Conservation (phyloP, 345 rosid species). For the Luvunga scandens region DNA sequence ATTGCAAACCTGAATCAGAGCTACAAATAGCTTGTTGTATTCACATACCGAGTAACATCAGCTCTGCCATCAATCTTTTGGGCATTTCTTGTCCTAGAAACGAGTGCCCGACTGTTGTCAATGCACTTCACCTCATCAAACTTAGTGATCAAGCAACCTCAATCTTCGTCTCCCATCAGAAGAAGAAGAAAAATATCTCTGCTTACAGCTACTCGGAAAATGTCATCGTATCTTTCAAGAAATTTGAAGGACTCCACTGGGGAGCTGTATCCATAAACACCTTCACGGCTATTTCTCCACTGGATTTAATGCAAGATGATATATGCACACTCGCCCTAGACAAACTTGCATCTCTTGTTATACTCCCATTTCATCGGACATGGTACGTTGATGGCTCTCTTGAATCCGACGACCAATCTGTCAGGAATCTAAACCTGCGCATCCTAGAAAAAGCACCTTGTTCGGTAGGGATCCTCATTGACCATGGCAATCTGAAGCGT, state of each 20-base stretch:
- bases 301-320: conserved; percentile 27
- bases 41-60: conserved; percentile 25
- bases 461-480: conserved; percentile 29
- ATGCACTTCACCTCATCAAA: conserved; percentile 29
- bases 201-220: conserved; percentile 20
- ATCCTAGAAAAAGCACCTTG: conserved; percentile 35
- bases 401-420: conserved; percentile 4
- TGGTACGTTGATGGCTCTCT: conserved; percentile 28
- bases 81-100: conserved; percentile 9
- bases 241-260: conserved; percentile 15
- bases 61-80: conserved; percentile 25
- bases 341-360: conserved; percentile 17
- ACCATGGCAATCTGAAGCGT: conserved; percentile 15
- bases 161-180: conserved; percentile 29
- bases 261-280: conserved; percentile 4
- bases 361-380: conserved; percentile 36
- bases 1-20: conserved; percentile 5
- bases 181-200: background rate
- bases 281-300: conserved; percentile 30
- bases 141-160: conserved; percentile 24
- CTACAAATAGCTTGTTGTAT: conserved; percentile 30
- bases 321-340: conserved; percentile 30
- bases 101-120: conserved; percentile 20
- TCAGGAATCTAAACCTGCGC: conserved; percentile 12
- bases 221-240: conserved; percentile 24